Percentiles rank a stretch among this genome's conserved stretches.
Conservation (phyloP, 1,284 basidiomycete genomes). For the Ceratobasidium sp. region DNA sequence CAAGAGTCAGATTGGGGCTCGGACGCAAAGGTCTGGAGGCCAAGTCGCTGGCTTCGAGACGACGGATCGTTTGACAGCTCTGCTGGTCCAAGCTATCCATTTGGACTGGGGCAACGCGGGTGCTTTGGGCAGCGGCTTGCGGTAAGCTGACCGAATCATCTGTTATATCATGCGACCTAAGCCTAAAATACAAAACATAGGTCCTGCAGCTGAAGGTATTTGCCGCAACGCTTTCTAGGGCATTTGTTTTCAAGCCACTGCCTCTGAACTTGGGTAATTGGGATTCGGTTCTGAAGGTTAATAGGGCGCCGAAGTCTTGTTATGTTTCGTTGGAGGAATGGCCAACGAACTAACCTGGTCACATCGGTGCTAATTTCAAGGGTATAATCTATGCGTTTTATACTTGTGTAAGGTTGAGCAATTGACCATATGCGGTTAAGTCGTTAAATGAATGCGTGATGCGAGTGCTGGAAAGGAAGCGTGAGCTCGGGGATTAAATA, state of each 20-base stretch:
- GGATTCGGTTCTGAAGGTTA: neutral
- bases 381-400: too few species aligned
- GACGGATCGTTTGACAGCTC: slow-evolving; percentile 53
- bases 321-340: slow-evolving; percentile 10
- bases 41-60: slow-evolving; percentile 53
- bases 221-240: slow-evolving; percentile 9
- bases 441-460: too few species aligned
- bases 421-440: too few species aligned
- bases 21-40: slow-evolving; percentile 36
- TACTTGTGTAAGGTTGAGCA: too few species aligned
- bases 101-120: slow-evolving; percentile 53
- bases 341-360: slow-evolving; percentile 4
- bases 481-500: too few species aligned
- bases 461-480: too few species aligned
- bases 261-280: neutral
- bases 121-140: slow-evolving; percentile 56
- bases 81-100: slow-evolving; percentile 53
- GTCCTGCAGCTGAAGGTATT: slow-evolving; percentile 17
- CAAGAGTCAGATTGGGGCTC: slow-evolving; percentile 12
- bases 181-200: neutral
- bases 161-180: too few species aligned
- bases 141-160: slow-evolving; percentile 49
- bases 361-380: too few species aligned
- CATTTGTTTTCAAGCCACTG: slow-evolving; percentile 29
- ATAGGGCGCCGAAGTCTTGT: slow-evolving; percentile 1